phyloP scores from a whole-genome alignment of 2,329 filamentous ascomycete genomes.

The Nemania serpens region DNA sequence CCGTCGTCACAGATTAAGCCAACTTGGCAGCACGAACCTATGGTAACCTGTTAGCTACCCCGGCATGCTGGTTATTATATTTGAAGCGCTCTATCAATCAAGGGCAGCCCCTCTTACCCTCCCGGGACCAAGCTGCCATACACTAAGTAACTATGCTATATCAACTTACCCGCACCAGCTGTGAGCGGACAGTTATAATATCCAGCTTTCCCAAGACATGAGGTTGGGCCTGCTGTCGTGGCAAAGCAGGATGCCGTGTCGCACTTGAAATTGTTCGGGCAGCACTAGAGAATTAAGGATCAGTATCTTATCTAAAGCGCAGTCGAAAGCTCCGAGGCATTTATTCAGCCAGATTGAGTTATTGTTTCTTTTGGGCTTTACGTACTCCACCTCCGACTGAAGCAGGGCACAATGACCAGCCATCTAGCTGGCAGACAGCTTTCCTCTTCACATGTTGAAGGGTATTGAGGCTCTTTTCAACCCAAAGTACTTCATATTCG shows the following conservation, averaged over 20 bases:
- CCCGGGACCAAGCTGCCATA: not conserved
- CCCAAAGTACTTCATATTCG: slow-evolving; percentile 32
- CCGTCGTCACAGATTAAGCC: slow-evolving; percentile 50
- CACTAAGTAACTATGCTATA: not conserved
- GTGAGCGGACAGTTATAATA: slow-evolving; percentile 50
- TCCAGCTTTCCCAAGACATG: slow-evolving; percentile 42
- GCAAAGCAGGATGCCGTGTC: slow-evolving; percentile 53
- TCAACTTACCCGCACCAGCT: slow-evolving; percentile 38
- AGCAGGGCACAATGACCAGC: slow-evolving; percentile 34
- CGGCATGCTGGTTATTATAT: not conserved
- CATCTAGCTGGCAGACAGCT: slow-evolving; percentile 28
- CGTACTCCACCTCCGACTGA: slow-evolving; percentile 43
- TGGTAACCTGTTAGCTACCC: slow-evolving; percentile 1
- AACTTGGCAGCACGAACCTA: slow-evolving; percentile 52
- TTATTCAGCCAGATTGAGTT: not conserved
- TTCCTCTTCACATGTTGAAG: slow-evolving; percentile 37
- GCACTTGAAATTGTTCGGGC: slow-evolving; percentile 54
- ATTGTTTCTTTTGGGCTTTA: not conserved
- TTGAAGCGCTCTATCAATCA: not conserved
- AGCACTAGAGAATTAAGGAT: slow-evolving; percentile 42
- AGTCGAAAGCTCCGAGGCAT: not conserved
- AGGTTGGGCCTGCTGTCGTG: slow-evolving; percentile 49
- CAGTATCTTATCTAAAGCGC: not conserved
- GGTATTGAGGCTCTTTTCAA: slow-evolving; percentile 34
- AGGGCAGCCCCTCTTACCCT: not conserved